A percentile compares a stretch with the other conserved stretches of the same genome.
phyloP scores from a whole-genome alignment of 1,284 basidiomycete species.

The Apiotrichum sp. region DNA sequence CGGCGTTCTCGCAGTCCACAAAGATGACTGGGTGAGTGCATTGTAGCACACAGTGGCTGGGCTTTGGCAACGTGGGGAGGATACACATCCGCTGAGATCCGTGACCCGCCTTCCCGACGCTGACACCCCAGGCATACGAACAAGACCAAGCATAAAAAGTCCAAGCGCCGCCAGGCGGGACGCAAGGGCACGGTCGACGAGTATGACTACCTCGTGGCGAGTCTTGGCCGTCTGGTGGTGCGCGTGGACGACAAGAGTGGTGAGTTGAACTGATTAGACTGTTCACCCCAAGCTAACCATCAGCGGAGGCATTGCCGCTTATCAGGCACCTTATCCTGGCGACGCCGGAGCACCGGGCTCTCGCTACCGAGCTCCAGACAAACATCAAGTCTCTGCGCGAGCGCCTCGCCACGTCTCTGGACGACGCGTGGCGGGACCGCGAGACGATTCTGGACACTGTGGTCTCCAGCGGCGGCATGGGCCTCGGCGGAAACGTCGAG shows the following conservation, averaged over 20 bases:
- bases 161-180: slow-evolving; percentile 75
- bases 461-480: slow-evolving; percentile 32
- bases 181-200: slow-evolving; percentile 94
- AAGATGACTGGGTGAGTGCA: slow-evolving; percentile 28
- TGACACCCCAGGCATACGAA: slow-evolving; percentile 15
- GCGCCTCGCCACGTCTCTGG: slow-evolving; percentile 25
- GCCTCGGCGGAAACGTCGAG: slow-evolving; percentile 22
- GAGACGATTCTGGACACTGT: slow-evolving; percentile 28
- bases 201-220: slow-evolving; percentile 87
- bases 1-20: slow-evolving; percentile 49
- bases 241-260: slow-evolving; percentile 44
- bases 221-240: slow-evolving; percentile 65
- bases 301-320: slow-evolving; percentile 18
- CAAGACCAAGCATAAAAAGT: slow-evolving; percentile 56
- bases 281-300: too few relatives aligned
- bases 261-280: too few relatives aligned
- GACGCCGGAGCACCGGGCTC: slow-evolving; percentile 23
- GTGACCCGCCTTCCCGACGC: too few relatives aligned
- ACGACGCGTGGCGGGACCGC: slow-evolving; percentile 41
- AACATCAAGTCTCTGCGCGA: slow-evolving; percentile 28
- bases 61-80: too few relatives aligned
- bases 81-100: too few relatives aligned
- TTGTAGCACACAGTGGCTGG: too few relatives aligned
- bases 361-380: slow-evolving; percentile 31
- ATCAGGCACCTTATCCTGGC: slow-evolving; percentile 34